phyloP scores from a whole-genome alignment of 192 early-diverging fungal species.

The Umbelopsis vinacea region DNA sequence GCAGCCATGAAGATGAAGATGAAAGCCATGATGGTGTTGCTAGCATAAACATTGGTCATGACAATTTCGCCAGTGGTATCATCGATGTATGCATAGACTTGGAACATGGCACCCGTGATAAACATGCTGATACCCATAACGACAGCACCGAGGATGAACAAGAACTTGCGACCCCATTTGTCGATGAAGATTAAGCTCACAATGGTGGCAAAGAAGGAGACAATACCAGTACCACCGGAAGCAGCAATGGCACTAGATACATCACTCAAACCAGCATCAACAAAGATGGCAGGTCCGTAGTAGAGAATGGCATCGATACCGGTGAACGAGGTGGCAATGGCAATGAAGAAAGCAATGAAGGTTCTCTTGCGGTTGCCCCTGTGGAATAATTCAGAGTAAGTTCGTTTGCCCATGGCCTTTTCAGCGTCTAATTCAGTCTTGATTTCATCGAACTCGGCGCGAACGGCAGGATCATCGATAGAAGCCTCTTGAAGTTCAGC shows the following conservation, averaged over 20 bases:
- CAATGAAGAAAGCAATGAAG: slow-evolving; percentile 67
- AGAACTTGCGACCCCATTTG: slow-evolving; percentile 73
- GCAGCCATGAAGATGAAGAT: slow-evolving; percentile 39
- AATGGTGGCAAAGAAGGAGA: slow-evolving; percentile 81
- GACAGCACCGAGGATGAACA: slow-evolving; percentile 71
- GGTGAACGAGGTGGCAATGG: slow-evolving; percentile 75
- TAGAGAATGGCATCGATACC: slow-evolving; percentile 78
- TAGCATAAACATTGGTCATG: slow-evolving; percentile 26
- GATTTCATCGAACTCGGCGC: slow-evolving; percentile 70
- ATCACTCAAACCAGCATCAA: slow-evolving; percentile 30
- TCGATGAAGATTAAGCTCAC: slow-evolving; percentile 79
- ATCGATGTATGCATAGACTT: slow-evolving; percentile 21
- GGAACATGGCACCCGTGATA: slow-evolving; percentile 57
- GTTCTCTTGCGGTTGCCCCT: slow-evolving; percentile 62
- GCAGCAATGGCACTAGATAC: slow-evolving; percentile 31
- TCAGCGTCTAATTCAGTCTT: slow-evolving; percentile 66
- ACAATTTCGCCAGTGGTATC: slow-evolving; percentile 9
- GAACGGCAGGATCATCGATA: slow-evolving; percentile 44
- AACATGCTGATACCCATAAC: slow-evolving; percentile 66
- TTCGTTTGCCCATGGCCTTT: slow-evolving; percentile 58
- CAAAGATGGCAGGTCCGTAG: slow-evolving; percentile 56
- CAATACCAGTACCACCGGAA: slow-evolving; percentile 33
- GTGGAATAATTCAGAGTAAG: slow-evolving; percentile 61
- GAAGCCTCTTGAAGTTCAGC: slow-evolving; percentile 57
- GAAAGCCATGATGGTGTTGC: slow-evolving; percentile 35